Evolutionary conservation across 139 green algal species (phyloP), one percentile per base, ranked within the genome.

Genomic region (Monoraphidium neglectum): DNA sequence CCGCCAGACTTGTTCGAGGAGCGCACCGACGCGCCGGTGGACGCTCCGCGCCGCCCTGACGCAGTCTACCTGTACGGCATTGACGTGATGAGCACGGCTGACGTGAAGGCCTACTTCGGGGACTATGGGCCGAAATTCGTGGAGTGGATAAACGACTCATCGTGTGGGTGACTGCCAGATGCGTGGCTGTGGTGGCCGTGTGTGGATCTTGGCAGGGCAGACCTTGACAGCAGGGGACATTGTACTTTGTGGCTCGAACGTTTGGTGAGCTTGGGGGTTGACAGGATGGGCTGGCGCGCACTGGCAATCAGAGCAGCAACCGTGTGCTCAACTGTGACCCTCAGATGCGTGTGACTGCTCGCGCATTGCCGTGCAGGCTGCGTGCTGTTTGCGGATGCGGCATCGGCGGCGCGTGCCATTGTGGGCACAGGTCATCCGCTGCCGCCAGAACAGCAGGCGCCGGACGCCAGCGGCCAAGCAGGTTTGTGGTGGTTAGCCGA

Each of bases 91-190:
- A 92, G 79, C 77, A 95, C 85, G 3, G 35, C 13, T 1, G 83
- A 86, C 32, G 77, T 81, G 53, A 54, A 88, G 65, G 3, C 2
- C 4, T 94, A 94, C 79, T 94, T 96, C 28, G 64, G 49, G 0
- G 89, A 92, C 10, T 96, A 89, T 74, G 84, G 80, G 3, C 92
- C 93, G n/a, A 89, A 65, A 6, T 93, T 88, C 71, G 88, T 96
- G 28, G 93, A 98, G 77, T 97, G 93, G 93, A 85, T 98, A 57
- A 92, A 97, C 74, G 93, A 98, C 83, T 89, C 80, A 3, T 90
- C 87, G 8, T 94, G 90, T 92, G 69, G 81, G 83, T 71, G 59
- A 13, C 3, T 4, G 3, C 15, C 5, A 4, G 36, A 24, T 68
- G 54, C 3, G 36, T 26, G 46, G n/a, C 18, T 47, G 4, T 60